Evolutionary conservation across 495 filamentous ascomycete species (phyloP).

Genomic region (Hyaloscypha variabilis): DNA sequence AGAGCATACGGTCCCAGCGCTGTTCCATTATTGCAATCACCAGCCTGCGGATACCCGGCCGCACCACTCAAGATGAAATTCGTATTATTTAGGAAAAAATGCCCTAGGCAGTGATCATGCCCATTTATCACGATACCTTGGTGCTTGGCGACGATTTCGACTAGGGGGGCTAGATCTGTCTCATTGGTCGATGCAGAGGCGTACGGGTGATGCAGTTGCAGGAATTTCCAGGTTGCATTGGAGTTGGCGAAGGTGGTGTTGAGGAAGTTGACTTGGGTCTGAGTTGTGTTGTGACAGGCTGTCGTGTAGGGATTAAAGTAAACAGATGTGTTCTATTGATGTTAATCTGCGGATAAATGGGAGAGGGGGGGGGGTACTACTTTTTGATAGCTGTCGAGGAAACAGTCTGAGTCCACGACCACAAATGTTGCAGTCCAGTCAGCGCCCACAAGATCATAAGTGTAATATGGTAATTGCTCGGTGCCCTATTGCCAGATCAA

Average conservation of each 20-base stretch:
- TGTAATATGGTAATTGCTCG: slow-evolving; percentile 13
- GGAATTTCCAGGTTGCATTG: slow-evolving; percentile 15
- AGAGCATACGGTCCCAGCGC: slow-evolving; percentile 9
- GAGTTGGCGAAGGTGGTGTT: slow-evolving; percentile 10
- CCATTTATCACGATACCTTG: slow-evolving; percentile 14
- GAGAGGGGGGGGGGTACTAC: neutral
- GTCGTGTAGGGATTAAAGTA: slow-evolving; percentile 5
- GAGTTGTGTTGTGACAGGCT: slow-evolving; percentile 7
- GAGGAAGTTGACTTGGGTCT: slow-evolving; percentile 9
- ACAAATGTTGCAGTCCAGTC: slow-evolving; percentile 14
- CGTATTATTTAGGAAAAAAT: slow-evolving; percentile 11
- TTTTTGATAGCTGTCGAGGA: slow-evolving; percentile 12
- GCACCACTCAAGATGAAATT: slow-evolving; percentile 18
- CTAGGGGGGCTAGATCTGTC: slow-evolving; percentile 7
- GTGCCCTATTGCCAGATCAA: slow-evolving; percentile 1
- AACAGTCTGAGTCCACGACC: slow-evolving; percentile 15
- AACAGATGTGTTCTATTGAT: slow-evolving; percentile 7
- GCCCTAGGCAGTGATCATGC: slow-evolving; percentile 14
- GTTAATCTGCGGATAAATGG: neutral
- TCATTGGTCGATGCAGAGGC: neutral
- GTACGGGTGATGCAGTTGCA: slow-evolving; percentile 13
- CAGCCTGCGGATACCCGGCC: slow-evolving; percentile 14
- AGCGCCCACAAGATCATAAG: slow-evolving; percentile 6
- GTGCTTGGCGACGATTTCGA: slow-evolving; percentile 1
- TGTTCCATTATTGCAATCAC: slow-evolving; percentile 15